Conservation (phyloP, 2,329 filamentous ascomycete species). For the Pseudogymnoascus sp. region DNA sequence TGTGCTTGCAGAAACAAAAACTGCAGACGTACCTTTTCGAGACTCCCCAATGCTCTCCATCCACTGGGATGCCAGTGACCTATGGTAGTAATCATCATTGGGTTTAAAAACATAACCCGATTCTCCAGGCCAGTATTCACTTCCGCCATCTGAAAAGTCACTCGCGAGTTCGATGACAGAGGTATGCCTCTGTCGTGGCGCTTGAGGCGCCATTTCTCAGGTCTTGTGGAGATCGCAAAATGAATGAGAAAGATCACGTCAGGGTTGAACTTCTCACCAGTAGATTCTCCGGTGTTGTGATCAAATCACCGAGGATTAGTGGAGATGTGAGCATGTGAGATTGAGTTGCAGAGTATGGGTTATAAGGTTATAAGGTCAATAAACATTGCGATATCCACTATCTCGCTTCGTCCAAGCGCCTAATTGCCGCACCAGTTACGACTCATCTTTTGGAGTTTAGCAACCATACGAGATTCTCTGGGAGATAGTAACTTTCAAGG, state of each 20-base stretch:
- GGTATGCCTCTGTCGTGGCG: not conserved
- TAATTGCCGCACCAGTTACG: not conserved
- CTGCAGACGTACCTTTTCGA: not conserved
- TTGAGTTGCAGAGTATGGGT: not conserved
- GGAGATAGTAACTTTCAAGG: not conserved
- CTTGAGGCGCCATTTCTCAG: not conserved
- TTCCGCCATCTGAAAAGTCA: not conserved
- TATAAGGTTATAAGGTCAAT: slow-evolving; percentile 2
- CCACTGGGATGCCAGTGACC: not conserved
- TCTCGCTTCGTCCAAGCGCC: not conserved
- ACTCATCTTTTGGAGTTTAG: not conserved
- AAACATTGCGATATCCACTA: slow-evolving; percentile 4
- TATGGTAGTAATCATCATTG: slow-evolving; percentile 2
- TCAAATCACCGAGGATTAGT: not conserved
- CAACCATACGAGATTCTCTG: not conserved
- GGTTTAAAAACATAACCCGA: not conserved
- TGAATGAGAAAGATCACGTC: not conserved
- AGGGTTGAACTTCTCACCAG: not conserved
- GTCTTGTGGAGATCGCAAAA: not conserved
- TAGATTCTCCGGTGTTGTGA: not conserved
- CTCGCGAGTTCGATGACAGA: not conserved
- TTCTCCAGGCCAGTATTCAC: not conserved
- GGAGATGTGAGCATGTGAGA: not conserved
- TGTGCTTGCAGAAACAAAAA: not conserved
- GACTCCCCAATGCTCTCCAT: not conserved